phyloP scores from a whole-genome alignment of 495 filamentous ascomycete species.

The Podospora anserina region DNA sequence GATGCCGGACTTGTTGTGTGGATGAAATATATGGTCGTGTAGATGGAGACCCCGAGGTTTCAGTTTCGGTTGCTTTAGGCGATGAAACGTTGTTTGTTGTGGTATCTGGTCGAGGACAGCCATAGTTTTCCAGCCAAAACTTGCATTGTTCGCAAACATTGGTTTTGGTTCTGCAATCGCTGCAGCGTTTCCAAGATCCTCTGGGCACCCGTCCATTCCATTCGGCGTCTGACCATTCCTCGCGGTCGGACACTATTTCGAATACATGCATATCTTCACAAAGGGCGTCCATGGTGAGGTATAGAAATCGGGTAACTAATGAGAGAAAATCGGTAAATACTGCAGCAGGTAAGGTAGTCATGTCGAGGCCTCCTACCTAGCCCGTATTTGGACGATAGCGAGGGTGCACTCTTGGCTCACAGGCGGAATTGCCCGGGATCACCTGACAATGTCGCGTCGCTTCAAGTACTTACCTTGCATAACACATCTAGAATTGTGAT shows the following conservation, averaged over 20 bases:
- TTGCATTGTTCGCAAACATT: neutral
- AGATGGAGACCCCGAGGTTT: neutral
- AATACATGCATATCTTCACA: neutral
- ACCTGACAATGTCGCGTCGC: too few relatives aligned
- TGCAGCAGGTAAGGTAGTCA: neutral
- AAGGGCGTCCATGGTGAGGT: neutral
- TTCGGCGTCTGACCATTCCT: neutral
- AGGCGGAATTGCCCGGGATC: neutral
- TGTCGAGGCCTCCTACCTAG: neutral
- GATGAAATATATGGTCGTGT: neutral
- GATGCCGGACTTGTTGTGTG: neutral
- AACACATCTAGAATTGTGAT: too few relatives aligned
- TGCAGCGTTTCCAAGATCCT: neutral
- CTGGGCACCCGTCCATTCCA: neutral
- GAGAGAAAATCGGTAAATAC: too few relatives aligned
- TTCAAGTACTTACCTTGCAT: too few relatives aligned
- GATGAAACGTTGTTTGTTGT: neutral
- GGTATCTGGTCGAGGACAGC: neutral
- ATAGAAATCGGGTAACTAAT: too few relatives aligned
- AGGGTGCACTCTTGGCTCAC: neutral
- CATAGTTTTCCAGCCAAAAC: slow-evolving; percentile 1
- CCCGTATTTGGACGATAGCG: neutral
- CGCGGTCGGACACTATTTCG: neutral
- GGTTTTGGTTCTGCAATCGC: neutral
- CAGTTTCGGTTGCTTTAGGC: neutral